Evolutionary conservation across 768 basidiomycete genomes (phyloP).

Genomic region (Xerocomellus amylosporus): DNA sequence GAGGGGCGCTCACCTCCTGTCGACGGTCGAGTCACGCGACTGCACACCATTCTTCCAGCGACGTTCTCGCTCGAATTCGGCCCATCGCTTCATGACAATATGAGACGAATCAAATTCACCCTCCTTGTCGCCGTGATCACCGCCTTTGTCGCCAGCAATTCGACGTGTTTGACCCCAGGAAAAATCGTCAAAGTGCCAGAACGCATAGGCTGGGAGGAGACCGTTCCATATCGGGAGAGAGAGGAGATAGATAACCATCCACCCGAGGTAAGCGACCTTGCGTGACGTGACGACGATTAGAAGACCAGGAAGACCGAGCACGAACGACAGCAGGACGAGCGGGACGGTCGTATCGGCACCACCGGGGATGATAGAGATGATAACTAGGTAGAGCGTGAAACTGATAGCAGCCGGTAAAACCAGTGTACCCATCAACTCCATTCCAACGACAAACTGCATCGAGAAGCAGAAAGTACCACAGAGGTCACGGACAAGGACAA

Average conservation of each 20-base stretch:
- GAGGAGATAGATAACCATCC: slow-evolving; percentile 93
- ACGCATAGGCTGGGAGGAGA: slow-evolving; percentile 91
- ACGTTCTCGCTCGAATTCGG: slow-evolving; percentile 94
- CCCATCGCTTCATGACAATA: slow-evolving; percentile 99
- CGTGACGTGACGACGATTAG: slow-evolving; percentile 95
- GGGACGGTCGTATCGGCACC: slow-evolving; percentile 81
- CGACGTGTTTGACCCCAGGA: slow-evolving; percentile 95
- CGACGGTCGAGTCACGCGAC: slow-evolving; percentile 75
- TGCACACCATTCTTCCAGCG: slow-evolving; percentile 87
- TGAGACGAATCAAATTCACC: slow-evolving; percentile 95
- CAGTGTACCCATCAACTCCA: slow-evolving; percentile 96
- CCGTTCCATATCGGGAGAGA: slow-evolving; percentile 98
- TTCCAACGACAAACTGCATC: slow-evolving; percentile 98
- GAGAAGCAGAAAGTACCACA: slow-evolving; percentile 99
- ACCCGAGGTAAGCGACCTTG: slow-evolving; percentile 91
- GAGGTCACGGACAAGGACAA: slow-evolving; percentile 93
- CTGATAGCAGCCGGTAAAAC: slow-evolving; percentile 96
- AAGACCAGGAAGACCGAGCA: slow-evolving; percentile 93
- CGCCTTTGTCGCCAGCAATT: slow-evolving; percentile 68
- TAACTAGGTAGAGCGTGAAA: slow-evolving; percentile 93
- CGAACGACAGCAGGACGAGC: slow-evolving; percentile 87
- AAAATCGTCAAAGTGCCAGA: slow-evolving; percentile 99
- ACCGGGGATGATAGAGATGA: slow-evolving; percentile 81
- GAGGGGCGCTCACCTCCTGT: slow-evolving; percentile 53
- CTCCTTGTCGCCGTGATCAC: slow-evolving; percentile 86